A percentile compares a stretch with the other conserved stretches of the same genome.
phyloP scores from a whole-genome alignment of 2,329 filamentous ascomycete species.

The Penicillium rolfsii region DNA sequence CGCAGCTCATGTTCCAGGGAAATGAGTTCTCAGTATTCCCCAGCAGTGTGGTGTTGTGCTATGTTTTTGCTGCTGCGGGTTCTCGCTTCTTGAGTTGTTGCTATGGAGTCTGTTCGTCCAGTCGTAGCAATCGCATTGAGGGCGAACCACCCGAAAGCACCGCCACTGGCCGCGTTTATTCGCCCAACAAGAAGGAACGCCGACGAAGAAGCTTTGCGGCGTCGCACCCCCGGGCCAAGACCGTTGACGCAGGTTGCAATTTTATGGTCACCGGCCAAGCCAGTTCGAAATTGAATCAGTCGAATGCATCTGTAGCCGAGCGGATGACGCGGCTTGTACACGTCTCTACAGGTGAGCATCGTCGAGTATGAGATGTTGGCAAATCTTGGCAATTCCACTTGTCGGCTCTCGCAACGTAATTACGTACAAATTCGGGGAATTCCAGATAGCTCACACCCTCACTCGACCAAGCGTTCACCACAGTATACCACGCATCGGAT shows the following conservation, averaged over 20 bases:
- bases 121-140: not conserved
- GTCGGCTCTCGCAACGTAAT: too few relatives aligned
- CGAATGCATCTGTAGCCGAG: not conserved
- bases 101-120: conserved; percentile 2
- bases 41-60: not conserved
- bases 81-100: not conserved
- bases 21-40: not conserved
- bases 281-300: not conserved
- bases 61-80: not conserved
- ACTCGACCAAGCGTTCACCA: too few relatives aligned
- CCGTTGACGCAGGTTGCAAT: conserved; percentile 4
- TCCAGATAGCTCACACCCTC: too few relatives aligned
- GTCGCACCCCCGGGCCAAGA: not conserved
- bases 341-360: too few relatives aligned
- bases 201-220: conserved; percentile 12
- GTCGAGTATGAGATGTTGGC: too few relatives aligned
- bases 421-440: too few relatives aligned
- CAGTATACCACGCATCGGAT: too few relatives aligned
- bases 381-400: too few relatives aligned
- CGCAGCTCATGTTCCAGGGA: not conserved
- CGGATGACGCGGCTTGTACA: not conserved
- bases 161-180: conserved; percentile 2
- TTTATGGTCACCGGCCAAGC: not conserved
- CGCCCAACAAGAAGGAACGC: not conserved
- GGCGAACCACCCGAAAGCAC: not conserved